A percentile compares a stretch with the other conserved stretches of the same genome.
These are phyloP conservation scores for Macadamia tetraphylla DNA, from an alignment of 164 flowering plant genomes.

Conservation along the genomic window DNA sequence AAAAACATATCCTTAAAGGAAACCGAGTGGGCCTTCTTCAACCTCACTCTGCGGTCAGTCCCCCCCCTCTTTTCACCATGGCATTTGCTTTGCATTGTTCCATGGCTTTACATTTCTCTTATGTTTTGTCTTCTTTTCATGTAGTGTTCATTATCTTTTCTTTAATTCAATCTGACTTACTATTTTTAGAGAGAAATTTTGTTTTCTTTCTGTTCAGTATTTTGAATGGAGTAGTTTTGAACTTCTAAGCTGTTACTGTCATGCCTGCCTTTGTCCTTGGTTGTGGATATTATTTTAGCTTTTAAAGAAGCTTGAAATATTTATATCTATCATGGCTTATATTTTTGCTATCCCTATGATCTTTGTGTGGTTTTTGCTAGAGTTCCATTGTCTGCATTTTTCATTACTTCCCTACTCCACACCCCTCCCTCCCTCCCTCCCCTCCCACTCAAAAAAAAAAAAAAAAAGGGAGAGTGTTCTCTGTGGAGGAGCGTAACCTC, in stretches of 20 bases:
- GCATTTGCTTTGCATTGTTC: background rate
- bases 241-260: background rate
- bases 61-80: background rate
- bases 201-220: background rate
- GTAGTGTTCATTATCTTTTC: background rate
- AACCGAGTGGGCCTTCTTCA: conserved; percentile 17
- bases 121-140: background rate
- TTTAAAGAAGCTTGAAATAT: no score
- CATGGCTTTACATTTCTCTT: background rate
- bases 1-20: conserved; percentile 16
- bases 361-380: no score
- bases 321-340: no score
- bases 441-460: no score
- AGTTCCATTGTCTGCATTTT: no score
- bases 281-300: no score
- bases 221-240: background rate
- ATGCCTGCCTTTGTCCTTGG: no score
- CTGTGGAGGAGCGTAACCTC: no score
- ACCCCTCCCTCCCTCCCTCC: no score
- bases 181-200: background rate
- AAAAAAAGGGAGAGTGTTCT: no score
- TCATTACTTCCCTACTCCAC: no score
- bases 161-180: background rate
- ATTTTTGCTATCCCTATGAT: no score
- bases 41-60: conserved; percentile 29